Conservation (phyloP, 192 early-diverging fungal genomes). For the Neocallimastix lanati region DNA sequence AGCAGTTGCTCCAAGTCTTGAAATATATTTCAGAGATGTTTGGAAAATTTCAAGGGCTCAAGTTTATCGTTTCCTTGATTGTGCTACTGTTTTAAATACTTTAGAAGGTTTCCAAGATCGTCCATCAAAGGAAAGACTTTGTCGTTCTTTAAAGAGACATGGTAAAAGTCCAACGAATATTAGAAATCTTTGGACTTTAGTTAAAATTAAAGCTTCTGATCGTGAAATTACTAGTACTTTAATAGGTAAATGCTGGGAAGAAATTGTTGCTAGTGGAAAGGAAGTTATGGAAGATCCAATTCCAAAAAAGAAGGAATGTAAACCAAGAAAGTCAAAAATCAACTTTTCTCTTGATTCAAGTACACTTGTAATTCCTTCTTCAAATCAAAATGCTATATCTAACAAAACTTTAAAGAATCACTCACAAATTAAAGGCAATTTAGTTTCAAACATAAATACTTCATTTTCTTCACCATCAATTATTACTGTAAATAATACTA, state of each 20-base stretch:
- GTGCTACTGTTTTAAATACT: constrained; percentile 19
- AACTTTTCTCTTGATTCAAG: neutral
- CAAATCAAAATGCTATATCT: neutral
- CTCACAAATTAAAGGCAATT: neutral
- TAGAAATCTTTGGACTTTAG: constrained; percentile 18
- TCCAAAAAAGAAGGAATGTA: neutral
- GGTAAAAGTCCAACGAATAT: constrained; percentile 17
- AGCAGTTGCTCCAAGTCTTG: neutral
- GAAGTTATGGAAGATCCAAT: neutral
- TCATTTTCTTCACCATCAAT: neutral
- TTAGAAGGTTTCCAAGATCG: constrained; percentile 18
- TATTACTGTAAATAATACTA: no score
- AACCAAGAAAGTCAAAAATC: neutral
- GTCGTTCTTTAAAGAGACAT: constrained; percentile 23
- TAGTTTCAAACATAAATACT: neutral
- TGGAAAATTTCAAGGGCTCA: constrained; percentile 1
- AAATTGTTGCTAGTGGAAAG: neutral
- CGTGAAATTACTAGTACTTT: neutral
- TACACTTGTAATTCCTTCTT: neutral
- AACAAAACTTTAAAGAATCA: no score
- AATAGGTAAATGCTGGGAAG: neutral
- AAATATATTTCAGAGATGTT: neutral
- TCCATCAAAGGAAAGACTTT: constrained; percentile 30
- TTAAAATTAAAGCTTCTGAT: neutral
- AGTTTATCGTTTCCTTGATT: constrained; percentile 26